These are phyloP conservation scores for Cytauxzoon felis DNA, from an alignment of 169 alveolate genomes.

Conservation along the genomic window DNA sequence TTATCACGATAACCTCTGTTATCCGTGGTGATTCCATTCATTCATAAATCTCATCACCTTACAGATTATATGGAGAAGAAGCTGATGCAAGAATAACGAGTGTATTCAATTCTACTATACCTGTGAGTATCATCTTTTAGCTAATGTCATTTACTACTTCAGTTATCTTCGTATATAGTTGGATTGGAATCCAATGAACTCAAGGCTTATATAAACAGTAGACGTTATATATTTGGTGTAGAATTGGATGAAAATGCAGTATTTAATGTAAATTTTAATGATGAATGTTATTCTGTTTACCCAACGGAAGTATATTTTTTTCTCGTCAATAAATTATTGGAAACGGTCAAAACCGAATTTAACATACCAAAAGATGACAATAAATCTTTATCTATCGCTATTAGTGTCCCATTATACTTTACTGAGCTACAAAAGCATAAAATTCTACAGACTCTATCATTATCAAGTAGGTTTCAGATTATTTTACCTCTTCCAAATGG, in stretches of 20 bases:
- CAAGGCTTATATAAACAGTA: neutral
- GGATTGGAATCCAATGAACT: neutral
- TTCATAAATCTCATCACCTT: neutral
- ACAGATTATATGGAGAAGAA: slow-evolving; percentile 59
- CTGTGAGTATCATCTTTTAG: slow-evolving; percentile 8
- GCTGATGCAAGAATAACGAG: slow-evolving; percentile 55
- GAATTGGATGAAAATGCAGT: slow-evolving; percentile 7
- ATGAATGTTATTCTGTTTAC: slow-evolving; percentile 12
- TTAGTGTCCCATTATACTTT: slow-evolving; percentile 43
- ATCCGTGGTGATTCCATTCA: neutral
- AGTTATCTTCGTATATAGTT: slow-evolving; percentile 33
- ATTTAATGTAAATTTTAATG: slow-evolving; percentile 39
- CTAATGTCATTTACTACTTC: neutral
- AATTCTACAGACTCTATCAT: slow-evolving; percentile 14
- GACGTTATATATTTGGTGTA: slow-evolving; percentile 18
- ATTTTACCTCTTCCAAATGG: too few species aligned
- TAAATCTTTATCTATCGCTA: neutral
- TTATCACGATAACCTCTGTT: neutral
- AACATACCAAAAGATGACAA: neutral
- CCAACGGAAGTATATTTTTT: slow-evolving; percentile 37
- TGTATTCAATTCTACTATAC: slow-evolving; percentile 5
- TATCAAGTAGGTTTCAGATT: slow-evolving; percentile 7
- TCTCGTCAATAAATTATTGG: slow-evolving; percentile 32
- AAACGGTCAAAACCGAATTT: slow-evolving; percentile 30
- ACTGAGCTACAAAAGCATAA: neutral